Conservation (phyloP, 345 rosid species). For the Brassica rapa region DNA sequence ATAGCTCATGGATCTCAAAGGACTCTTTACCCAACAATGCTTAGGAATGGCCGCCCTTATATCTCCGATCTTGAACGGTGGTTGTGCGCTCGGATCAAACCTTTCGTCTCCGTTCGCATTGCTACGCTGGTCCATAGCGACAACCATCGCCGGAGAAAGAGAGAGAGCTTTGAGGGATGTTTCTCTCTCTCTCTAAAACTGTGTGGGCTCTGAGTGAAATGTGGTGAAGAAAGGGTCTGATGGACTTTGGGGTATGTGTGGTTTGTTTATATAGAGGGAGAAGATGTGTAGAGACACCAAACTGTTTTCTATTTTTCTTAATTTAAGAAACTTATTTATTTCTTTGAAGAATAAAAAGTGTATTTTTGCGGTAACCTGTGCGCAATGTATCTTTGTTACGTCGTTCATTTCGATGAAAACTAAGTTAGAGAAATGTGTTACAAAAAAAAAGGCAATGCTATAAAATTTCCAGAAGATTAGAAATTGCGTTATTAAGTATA, state of each 20-base stretch:
- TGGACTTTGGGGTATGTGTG: constrained; percentile 21
- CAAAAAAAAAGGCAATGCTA: neutral
- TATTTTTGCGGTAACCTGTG: constrained; percentile 1
- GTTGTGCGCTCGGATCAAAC: constrained; percentile 66
- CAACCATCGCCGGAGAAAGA: constrained; percentile 35
- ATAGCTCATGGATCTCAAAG: constrained; percentile 67
- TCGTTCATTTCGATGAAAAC: neutral
- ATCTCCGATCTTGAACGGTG: constrained; percentile 67
- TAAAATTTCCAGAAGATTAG: no score
- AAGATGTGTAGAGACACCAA: constrained; percentile 17
- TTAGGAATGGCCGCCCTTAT: constrained; percentile 73
- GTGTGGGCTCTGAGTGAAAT: constrained; percentile 25
- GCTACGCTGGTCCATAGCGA: constrained; percentile 36
- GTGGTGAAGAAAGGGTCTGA: constrained; percentile 38
- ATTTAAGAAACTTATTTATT: neutral
- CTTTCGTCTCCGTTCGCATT: constrained; percentile 25
- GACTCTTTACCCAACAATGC: constrained; percentile 75
- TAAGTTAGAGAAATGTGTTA: neutral
- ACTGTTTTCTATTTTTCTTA: neutral
- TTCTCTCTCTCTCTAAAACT: neutral
- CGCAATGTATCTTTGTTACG: neutral
- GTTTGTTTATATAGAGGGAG: constrained; percentile 36
- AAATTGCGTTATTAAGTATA: no score
- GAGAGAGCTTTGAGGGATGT: neutral
- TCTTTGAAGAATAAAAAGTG: neutral